A percentile compares a stretch with the other conserved stretches of the same genome.
Conservation (phyloP, 2,329 filamentous ascomycete species). For the Didymella glomerata region DNA sequence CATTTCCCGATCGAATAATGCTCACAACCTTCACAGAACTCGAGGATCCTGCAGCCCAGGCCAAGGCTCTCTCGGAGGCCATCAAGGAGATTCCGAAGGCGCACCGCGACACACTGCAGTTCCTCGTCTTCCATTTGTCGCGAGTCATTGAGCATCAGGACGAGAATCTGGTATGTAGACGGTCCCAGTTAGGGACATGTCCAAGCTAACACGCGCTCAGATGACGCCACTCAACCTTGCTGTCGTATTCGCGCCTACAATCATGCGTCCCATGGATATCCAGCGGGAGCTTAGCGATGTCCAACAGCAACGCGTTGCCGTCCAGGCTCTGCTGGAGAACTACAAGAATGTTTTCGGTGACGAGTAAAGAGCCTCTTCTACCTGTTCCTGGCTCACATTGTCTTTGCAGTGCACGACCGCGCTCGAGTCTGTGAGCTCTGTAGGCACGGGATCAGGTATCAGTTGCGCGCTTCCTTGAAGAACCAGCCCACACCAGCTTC, state of each 20-base stretch:
- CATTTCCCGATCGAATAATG: not conserved
- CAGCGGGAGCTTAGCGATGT: slow-evolving; percentile 97
- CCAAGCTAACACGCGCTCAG: slow-evolving; percentile 52
- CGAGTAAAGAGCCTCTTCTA: slow-evolving; percentile 32
- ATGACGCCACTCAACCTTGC: slow-evolving; percentile 98
- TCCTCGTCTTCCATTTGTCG: slow-evolving; percentile 90
- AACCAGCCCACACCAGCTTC: slow-evolving; percentile 4
- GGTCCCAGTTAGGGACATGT: not conserved
- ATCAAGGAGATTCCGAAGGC: slow-evolving; percentile 81
- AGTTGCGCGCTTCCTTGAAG: slow-evolving; percentile 10
- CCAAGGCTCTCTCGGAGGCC: slow-evolving; percentile 72
- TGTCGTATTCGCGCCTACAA: slow-evolving; percentile 96
- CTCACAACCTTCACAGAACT: slow-evolving; percentile 60
- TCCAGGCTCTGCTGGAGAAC: slow-evolving; percentile 93
- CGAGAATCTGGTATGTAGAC: slow-evolving; percentile 78
- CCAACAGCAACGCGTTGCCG: slow-evolving; percentile 87
- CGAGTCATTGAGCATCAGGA: slow-evolving; percentile 83
- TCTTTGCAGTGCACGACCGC: slow-evolving; percentile 1
- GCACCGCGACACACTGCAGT: slow-evolving; percentile 90
- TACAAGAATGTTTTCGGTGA: slow-evolving; percentile 77
- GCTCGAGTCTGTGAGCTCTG: slow-evolving; percentile 13
- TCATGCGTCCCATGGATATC: slow-evolving; percentile 89
- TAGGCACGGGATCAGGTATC: slow-evolving; percentile 9
- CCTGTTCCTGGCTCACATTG: slow-evolving; percentile 5
- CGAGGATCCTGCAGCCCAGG: slow-evolving; percentile 59